Evolutionary conservation across 2,329 filamentous ascomycete genomes (phyloP), one percentile per base, ranked within the genome.

Genomic region (Hypoxylon sp.): DNA sequence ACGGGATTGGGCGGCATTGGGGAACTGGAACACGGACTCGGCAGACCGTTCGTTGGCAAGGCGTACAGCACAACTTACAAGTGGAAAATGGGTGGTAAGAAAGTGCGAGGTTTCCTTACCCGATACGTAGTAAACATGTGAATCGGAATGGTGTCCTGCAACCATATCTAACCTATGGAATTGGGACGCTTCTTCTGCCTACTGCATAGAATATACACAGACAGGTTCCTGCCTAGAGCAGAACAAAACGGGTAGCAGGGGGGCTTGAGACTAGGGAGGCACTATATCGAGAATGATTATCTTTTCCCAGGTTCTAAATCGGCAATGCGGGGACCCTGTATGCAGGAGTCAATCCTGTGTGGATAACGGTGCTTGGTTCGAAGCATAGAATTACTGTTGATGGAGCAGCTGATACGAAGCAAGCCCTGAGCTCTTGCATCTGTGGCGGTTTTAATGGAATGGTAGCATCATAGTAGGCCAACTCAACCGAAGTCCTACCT

Each of bases 21-120:
- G 24, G 48, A 46, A 56, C 42, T 59, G 62, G 70, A 47, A 59
- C 59, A 51, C 62, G 55, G 61, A 67, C 42, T 63, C 55, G 54
- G 64, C 39, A 21, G 55, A 52, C 48, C 24, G 60, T 63, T 62
- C 60, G 60, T 58, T 58, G 66, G 66, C 66, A 69, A 56, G 66
- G 62, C 57, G 64, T 65, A 58, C 66, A 69, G 62, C 51, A 27
- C 51, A 17, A 59, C 37, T 62, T 61, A 67, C 60, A 70, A 72
- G 69, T 72, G 73, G 70, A 65, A 71, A 72, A 72, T 72, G 54
- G 60, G 65, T 68, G 67, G 67, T 71, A 72, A 65, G 53, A 71
- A 55, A 71, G 61, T 70, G 73, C 70, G 68, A 73, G 63, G 67
- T 66, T 56, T 56, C 62, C 57, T 56, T 69, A 64, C 54, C 61